A percentile compares a stretch with the other conserved stretches of the same genome.
Evolutionary conservation across 1,139 yeast species (phyloP).

Genomic region (Spathaspora sp.): DNA sequence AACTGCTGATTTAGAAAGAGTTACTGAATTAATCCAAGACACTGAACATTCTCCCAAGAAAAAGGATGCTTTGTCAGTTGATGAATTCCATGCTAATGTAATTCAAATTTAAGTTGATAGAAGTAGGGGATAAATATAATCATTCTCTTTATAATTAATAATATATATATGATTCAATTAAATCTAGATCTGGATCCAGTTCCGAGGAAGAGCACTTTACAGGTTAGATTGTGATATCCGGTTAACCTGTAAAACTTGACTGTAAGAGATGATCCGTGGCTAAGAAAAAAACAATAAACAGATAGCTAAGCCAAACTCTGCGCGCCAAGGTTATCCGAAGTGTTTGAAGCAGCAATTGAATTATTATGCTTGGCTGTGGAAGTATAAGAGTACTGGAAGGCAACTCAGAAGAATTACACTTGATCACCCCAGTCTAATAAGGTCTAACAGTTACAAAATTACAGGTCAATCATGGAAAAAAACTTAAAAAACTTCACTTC

Average conservation of each 20-base stretch:
- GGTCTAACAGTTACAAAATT: too few species aligned
- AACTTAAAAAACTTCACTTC: neutral
- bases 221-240: neutral
- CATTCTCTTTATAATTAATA: too few species aligned
- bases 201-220: neutral
- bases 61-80: neutral
- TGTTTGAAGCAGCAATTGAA: neutral
- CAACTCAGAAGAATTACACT: too few species aligned
- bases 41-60: conserved; percentile 41
- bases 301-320: neutral
- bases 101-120: neutral
- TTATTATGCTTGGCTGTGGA: neutral
- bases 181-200: neutral
- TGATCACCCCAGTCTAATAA: too few species aligned
- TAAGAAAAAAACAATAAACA: neutral
- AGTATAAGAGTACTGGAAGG: too few species aligned
- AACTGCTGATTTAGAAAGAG: conserved; percentile 49
- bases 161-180: neutral
- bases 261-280: neutral
- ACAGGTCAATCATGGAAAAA: too few species aligned
- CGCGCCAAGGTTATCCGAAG: neutral
- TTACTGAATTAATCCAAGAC: conserved; percentile 49
- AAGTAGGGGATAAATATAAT: too few species aligned
- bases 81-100: conserved; percentile 3
- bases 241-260: neutral